Evolutionary conservation across 208 protist genomes (phyloP).

Genomic region (Polymyxa betae): DNA sequence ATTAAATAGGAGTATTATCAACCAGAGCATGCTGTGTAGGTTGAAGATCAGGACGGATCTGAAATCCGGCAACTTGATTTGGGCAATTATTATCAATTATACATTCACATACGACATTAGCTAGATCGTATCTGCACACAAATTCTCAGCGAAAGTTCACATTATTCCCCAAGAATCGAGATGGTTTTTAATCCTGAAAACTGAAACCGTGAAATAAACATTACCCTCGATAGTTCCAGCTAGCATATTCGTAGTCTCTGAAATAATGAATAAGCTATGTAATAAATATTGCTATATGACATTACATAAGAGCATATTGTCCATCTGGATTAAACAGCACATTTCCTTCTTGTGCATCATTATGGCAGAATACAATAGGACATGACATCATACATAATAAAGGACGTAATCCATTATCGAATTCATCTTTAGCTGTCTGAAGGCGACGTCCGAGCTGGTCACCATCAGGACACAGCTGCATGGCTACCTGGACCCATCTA

Average conservation of each 20-base stretch:
- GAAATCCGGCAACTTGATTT: neutral
- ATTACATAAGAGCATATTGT: neutral
- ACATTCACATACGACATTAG: conserved; percentile 8
- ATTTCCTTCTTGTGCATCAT: conserved; percentile 35
- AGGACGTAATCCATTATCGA: neutral
- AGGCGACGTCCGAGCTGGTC: neutral
- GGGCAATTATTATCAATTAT: neutral
- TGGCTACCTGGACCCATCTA: neutral
- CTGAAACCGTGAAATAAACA: neutral
- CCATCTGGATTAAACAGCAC: neutral
- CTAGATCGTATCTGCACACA: conserved; percentile 17
- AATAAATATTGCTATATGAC: neutral
- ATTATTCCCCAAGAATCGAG: too few species aligned
- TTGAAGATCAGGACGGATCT: neutral
- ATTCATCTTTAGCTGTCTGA: neutral
- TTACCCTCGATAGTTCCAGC: neutral
- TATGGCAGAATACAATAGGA: conserved; percentile 44
- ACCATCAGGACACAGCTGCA: neutral
- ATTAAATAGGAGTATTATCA: neutral
- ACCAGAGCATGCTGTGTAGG: conserved; percentile 7
- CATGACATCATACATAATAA: neutral
- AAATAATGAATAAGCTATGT: neutral
- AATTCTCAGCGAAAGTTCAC: too few species aligned
- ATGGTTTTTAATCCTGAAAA: neutral
- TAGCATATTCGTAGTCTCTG: neutral